These are phyloP conservation scores for Rostrohypoxylon terebratum DNA, from an alignment of 495 filamentous ascomycete species.

Conservation along the genomic window DNA sequence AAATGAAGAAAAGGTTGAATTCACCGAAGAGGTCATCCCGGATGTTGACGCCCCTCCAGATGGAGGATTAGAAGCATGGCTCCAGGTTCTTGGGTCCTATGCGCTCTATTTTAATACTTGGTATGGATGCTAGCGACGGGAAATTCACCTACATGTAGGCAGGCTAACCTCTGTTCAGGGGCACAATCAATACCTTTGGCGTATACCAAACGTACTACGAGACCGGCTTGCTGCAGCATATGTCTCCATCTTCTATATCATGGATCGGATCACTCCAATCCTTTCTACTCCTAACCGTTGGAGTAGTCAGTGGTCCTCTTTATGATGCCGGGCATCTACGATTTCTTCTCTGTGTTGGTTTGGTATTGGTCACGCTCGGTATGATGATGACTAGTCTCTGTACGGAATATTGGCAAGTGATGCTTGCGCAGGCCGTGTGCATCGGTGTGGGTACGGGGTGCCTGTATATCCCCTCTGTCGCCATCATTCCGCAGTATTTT, in stretches of 20 bases:
- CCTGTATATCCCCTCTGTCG: slow-evolving; percentile 71
- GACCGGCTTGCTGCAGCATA: slow-evolving; percentile 49
- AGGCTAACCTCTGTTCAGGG: slow-evolving; percentile 55
- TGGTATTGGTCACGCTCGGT: slow-evolving; percentile 28
- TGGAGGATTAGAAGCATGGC: slow-evolving; percentile 59
- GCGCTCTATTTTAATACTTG: slow-evolving; percentile 71
- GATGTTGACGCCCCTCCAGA: slow-evolving; percentile 22
- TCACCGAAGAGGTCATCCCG: background rate
- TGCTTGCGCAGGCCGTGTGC: slow-evolving; percentile 68
- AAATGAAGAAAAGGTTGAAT: slow-evolving; percentile 3
- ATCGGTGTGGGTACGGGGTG: slow-evolving; percentile 67
- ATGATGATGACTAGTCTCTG: slow-evolving; percentile 37
- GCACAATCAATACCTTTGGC: slow-evolving; percentile 75
- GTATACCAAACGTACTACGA: slow-evolving; percentile 79
- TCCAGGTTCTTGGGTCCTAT: slow-evolving; percentile 67
- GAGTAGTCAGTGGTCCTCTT: slow-evolving; percentile 63
- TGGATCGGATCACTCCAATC: slow-evolving; percentile 67
- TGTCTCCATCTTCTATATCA: slow-evolving; percentile 59
- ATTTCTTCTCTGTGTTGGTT: slow-evolving; percentile 21
- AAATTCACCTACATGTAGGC: background rate
- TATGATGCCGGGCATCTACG: slow-evolving; percentile 67
- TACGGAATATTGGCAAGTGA: slow-evolving; percentile 62
- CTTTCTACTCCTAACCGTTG: slow-evolving; percentile 63
- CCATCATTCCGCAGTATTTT: slow-evolving; percentile 74
- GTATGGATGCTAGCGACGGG: slow-evolving; percentile 48